These are phyloP conservation scores for Gloeopeniophorella convolvens DNA, from an alignment of 768 basidiomycete genomes.

Conservation along the genomic window DNA sequence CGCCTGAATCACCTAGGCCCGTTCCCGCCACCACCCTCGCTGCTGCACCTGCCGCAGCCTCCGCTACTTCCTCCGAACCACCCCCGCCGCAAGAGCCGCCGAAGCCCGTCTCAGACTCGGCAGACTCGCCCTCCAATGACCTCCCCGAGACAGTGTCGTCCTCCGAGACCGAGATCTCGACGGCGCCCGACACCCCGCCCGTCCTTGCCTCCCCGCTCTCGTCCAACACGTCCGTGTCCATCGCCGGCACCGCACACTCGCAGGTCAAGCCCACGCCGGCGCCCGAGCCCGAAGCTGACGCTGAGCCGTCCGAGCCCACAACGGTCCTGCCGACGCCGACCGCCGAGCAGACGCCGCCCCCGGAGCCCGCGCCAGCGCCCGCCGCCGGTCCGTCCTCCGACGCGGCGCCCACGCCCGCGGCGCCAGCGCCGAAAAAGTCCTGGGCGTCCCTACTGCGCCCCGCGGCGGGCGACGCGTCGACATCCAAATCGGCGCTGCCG, in stretches of 20 bases:
- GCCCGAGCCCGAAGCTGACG: too few species aligned
- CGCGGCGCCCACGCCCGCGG: slow-evolving; percentile 20
- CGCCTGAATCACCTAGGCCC: slow-evolving; percentile 29
- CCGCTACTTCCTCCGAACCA: neutral
- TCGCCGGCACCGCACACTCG: slow-evolving; percentile 26
- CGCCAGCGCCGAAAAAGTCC: slow-evolving; percentile 46
- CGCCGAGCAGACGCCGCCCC: slow-evolving; percentile 1
- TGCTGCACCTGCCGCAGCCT: neutral
- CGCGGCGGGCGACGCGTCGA: slow-evolving; percentile 32
- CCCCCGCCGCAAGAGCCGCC: neutral
- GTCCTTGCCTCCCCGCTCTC: slow-evolving; percentile 51
- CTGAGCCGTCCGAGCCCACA: neutral
- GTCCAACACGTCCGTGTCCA: slow-evolving; percentile 53
- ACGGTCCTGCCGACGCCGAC: neutral
- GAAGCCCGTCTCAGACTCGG: slow-evolving; percentile 5
- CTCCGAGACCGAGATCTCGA: slow-evolving; percentile 45
- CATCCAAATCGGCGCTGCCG: slow-evolving; percentile 46
- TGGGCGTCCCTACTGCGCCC: slow-evolving; percentile 69
- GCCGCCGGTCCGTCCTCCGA: slow-evolving; percentile 22
- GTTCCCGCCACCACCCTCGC: neutral
- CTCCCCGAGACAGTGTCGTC: slow-evolving; percentile 38
- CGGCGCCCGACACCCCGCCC: slow-evolving; percentile 40
- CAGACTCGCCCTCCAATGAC: slow-evolving; percentile 23
- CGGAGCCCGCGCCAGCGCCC: slow-evolving; percentile 6
- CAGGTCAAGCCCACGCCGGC: slow-evolving; percentile 25